Evolutionary conservation across 179 eudicot genomes (phyloP).

Genomic region (Vitellaria paradoxa): DNA sequence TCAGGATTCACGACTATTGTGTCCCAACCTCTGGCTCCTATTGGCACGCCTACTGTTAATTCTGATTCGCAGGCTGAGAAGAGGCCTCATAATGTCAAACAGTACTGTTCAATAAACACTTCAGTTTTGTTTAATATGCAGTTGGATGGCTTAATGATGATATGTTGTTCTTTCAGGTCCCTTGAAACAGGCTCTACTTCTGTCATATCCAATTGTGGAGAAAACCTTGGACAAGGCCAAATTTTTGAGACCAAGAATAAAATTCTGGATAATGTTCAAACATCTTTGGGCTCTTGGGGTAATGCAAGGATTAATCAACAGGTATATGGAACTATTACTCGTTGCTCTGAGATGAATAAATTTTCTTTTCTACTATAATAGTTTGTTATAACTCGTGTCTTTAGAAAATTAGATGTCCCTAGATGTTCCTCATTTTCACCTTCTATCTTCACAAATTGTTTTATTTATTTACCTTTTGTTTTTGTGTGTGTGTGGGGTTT

Average conservation of each 20-base stretch:
- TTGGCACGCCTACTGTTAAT: conserved; percentile 62
- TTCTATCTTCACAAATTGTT: neutral
- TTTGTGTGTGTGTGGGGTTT: neutral
- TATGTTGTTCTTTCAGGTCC: conserved; percentile 39
- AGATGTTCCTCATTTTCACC: neutral
- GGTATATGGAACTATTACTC: conserved; percentile 33
- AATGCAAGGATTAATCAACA: conserved; percentile 51
- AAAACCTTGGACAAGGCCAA: conserved; percentile 36
- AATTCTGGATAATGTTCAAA: conserved; percentile 41
- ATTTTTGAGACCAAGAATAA: conserved; percentile 48
- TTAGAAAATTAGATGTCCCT: neutral
- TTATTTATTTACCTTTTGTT: no score
- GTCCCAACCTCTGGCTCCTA: conserved; percentile 62
- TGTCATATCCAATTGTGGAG: conserved; percentile 27
- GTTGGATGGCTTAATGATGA: neutral
- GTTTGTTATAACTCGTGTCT: conserved; percentile 5
- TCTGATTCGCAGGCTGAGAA: conserved; percentile 46
- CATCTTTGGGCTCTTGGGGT: conserved; percentile 60
- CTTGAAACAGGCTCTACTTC: conserved; percentile 36
- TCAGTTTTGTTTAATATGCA: neutral
- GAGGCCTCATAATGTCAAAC: conserved; percentile 52
- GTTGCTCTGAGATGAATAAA: neutral
- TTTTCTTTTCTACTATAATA: neutral
- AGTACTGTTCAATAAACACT: conserved; percentile 20
- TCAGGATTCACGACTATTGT: conserved; percentile 31